Conservation (phyloP, 352 stramenopile genomes). For the Ophiocytium majus region DNA sequence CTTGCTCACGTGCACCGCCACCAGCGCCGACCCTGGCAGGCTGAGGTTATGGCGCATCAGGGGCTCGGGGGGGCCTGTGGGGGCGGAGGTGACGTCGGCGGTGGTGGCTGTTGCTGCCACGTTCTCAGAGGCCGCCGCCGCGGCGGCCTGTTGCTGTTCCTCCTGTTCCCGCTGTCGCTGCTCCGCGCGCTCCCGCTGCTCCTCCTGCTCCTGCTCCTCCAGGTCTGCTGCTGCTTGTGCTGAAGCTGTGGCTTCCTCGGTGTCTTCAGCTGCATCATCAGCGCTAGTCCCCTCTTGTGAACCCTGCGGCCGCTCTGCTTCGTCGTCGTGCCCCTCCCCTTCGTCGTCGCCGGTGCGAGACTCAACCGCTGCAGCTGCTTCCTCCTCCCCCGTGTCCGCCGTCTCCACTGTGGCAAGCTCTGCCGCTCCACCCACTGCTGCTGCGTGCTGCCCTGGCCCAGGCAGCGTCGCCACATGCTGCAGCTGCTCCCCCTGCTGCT, state of each 20-base stretch:
- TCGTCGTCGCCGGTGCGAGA: neutral
- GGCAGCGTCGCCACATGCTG: neutral
- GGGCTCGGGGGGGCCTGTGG: neutral
- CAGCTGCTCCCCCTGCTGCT: neutral
- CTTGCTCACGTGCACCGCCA: slow-evolving; percentile 18
- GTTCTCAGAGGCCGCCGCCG: too few species aligned
- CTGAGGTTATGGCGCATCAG: neutral
- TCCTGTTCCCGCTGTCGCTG: too few species aligned
- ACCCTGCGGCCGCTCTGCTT: too few species aligned
- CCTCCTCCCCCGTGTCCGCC: neutral
- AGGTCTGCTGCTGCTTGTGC: neutral
- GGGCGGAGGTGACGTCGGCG: neutral
- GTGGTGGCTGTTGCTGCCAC: too few species aligned
- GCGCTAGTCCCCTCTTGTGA: too few species aligned
- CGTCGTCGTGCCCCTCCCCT: too few species aligned
- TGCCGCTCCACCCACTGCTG: neutral
- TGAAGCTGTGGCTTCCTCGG: neutral
- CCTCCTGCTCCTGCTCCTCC: too few species aligned
- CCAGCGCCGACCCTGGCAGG: neutral
- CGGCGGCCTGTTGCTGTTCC: too few species aligned
- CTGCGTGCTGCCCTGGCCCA: too few species aligned
- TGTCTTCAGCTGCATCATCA: too few species aligned
- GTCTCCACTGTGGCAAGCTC: neutral
- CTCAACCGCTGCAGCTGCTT: neutral
- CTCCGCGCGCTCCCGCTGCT: too few species aligned